Evolutionary conservation across 2,329 filamentous ascomycete genomes (phyloP).

Genomic region (Phyllosticta citriasiana): DNA sequence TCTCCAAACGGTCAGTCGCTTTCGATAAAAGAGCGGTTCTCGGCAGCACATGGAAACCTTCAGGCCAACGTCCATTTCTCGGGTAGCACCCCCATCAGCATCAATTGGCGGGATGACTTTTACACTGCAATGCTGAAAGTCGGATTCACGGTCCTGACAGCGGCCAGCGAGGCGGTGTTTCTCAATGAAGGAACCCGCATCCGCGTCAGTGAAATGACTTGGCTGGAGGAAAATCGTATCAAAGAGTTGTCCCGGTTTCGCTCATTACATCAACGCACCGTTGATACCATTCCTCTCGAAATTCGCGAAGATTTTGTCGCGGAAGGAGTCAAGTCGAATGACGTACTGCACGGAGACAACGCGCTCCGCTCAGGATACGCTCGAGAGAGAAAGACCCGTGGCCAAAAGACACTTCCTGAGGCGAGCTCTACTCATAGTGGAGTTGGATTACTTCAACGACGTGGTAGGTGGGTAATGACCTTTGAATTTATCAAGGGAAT

Average conservation of each 20-base stretch:
- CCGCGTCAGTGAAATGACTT: conserved; percentile 66
- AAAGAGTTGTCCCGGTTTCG: conserved; percentile 57
- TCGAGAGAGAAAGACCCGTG: conserved; percentile 55
- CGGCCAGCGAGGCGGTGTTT: conserved; percentile 92
- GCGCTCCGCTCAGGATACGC: conserved; percentile 45
- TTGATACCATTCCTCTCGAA: conserved; percentile 31
- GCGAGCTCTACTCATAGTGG: conserved; percentile 41
- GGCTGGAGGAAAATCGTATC: conserved; percentile 81
- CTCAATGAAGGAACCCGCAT: conserved; percentile 79
- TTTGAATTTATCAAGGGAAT: conserved; percentile 70
- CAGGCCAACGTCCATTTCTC: conserved; percentile 83
- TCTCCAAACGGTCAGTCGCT: conserved; percentile 35
- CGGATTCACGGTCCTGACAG: conserved; percentile 80
- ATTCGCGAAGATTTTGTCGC: conserved; percentile 33
- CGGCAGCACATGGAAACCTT: conserved; percentile 73
- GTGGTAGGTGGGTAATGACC: conserved; percentile 66
- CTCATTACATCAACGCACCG: conserved; percentile 26
- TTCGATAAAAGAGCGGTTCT: conserved; percentile 51
- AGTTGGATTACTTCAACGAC: conserved; percentile 69
- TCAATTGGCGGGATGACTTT: conserved; percentile 87
- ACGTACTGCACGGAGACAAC: conserved; percentile 24
- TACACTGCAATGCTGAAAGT: conserved; percentile 81
- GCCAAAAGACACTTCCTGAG: conserved; percentile 33
- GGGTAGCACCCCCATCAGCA: conserved; percentile 51
- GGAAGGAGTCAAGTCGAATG: conserved; percentile 22